Conservation (phyloP, 441 rosid genomes). For the Omphalea diandra region DNA sequence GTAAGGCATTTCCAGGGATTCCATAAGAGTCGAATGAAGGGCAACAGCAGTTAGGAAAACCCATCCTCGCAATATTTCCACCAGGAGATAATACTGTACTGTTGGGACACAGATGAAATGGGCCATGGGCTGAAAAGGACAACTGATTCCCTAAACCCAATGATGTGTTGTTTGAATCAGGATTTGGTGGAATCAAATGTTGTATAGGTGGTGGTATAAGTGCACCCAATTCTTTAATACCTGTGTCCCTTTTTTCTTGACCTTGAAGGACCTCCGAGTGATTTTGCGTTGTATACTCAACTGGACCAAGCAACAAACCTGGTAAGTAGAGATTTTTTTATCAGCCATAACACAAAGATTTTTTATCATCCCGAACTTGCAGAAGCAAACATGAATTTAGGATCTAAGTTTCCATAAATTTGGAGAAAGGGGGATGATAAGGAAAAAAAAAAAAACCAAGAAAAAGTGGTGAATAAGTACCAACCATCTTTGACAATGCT, state of each 20-base stretch:
- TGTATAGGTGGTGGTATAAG: constrained; percentile 20
- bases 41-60: constrained; percentile 21
- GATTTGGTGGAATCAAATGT: constrained; percentile 16
- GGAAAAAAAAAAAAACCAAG: neutral
- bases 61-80: constrained; percentile 29
- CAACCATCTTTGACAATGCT: constrained; percentile 31
- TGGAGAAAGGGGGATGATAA: neutral
- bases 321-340: constrained; percentile 11
- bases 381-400: neutral
- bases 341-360: constrained; percentile 17
- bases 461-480: constrained; percentile 13
- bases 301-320: constrained; percentile 24
- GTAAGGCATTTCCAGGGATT: constrained; percentile 23
- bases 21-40: constrained; percentile 21
- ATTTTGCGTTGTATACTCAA: constrained; percentile 19
- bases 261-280: constrained; percentile 53
- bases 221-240: constrained; percentile 17
- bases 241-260: constrained; percentile 41
- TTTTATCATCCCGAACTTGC: too few species aligned
- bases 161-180: constrained; percentile 14
- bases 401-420: neutral
- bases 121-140: constrained; percentile 19
- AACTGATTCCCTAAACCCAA: constrained; percentile 22
- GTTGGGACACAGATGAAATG: constrained; percentile 24
- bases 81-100: constrained; percentile 27